Evolutionary conservation across 768 basidiomycete species (phyloP), one percentile per base, ranked within the genome.

Genomic region (Suillus spraguei): DNA sequence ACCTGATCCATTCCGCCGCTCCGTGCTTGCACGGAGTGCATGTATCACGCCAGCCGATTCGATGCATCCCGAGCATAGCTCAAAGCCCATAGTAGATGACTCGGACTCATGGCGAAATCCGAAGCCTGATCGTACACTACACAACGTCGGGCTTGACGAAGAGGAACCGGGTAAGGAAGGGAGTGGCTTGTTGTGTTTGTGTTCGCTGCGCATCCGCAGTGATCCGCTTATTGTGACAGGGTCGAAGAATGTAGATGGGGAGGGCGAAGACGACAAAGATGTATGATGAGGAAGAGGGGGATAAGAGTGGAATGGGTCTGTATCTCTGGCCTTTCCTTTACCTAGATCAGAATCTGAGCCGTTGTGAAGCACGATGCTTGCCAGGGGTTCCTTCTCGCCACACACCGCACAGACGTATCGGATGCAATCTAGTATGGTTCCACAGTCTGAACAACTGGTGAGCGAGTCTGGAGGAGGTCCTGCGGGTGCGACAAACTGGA

Each of bases 341-440:
- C 73, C 63, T 59, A 71, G 28, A 60, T 67, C 64, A 22, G 63
- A 53, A 49, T 13, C 65, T 33, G 64, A 67, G 52, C 64, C 66
- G 36, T 59, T 65, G 35, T 54, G 46, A 11, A 28, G 36, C 24
- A 64, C 56, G 65, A 61, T 63, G 65, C 58, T 65, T 65, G 64
- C 49, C 5, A 73, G 69, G 7, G 90, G 85, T 54, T 82, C 76
- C 72, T 88, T 92, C 75, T 92, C 91, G 10, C 94, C 94, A 69
- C 95, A 97, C 28, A 88, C 90, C 5, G 89, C 83, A 70, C 96
- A 98, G 16, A 96, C 89, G 73, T 98, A 97, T 53, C 93, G 88
- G 72, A 97, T 87, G n/a, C 86, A 83, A 59, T 94, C 90, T 22
- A 98, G 79, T 7, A 87, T 70, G 0, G 81, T 74, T 16, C 90